A percentile compares a stretch with the other conserved stretches of the same genome.
Conservation (phyloP, 1,284 basidiomycete genomes). For the Cutaneotrichosporon cavernicola region DNA sequence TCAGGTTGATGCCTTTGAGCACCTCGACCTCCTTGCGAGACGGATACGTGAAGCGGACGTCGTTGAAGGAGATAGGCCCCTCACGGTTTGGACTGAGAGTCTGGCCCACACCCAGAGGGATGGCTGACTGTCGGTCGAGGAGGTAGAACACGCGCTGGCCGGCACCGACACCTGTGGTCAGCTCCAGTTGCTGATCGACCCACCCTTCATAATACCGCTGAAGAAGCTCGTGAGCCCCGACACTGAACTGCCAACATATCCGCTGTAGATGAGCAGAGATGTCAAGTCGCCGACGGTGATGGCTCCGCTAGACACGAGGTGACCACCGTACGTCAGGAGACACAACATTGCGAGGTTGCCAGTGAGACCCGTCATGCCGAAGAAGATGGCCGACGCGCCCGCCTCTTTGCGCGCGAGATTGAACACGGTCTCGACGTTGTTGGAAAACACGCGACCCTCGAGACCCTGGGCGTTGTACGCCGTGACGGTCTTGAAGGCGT, state of each 20-base stretch:
- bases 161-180: conserved; percentile 65
- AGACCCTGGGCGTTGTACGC: conserved; percentile 74
- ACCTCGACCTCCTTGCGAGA: conserved; percentile 73
- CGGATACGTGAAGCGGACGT: conserved; percentile 82
- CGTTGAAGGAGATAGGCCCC: conserved; percentile 72
- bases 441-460: conserved; percentile 62
- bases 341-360: conserved; percentile 90
- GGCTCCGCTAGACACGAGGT: conserved; percentile 78
- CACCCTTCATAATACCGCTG: conserved; percentile 50
- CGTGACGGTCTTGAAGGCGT: conserved; percentile 90
- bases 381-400: conserved; percentile 86
- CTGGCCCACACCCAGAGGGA: conserved; percentile 65
- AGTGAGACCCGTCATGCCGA: conserved; percentile 88
- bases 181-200: not conserved
- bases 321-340: conserved; percentile 88
- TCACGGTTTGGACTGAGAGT: conserved; percentile 60
- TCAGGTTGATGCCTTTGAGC: conserved; percentile 72
- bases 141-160: conserved; percentile 90
- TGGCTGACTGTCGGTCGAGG: conserved; percentile 73
- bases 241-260: conserved; percentile 58
- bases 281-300: conserved; percentile 91
- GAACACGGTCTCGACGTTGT: conserved; percentile 68
- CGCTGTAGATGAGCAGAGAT: conserved; percentile 87
- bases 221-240: conserved; percentile 55
- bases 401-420: conserved; percentile 82